Base-by-base conservation (phyloP, 257 asterid genomes). In the Solanum infundibuliforme region DNA sequence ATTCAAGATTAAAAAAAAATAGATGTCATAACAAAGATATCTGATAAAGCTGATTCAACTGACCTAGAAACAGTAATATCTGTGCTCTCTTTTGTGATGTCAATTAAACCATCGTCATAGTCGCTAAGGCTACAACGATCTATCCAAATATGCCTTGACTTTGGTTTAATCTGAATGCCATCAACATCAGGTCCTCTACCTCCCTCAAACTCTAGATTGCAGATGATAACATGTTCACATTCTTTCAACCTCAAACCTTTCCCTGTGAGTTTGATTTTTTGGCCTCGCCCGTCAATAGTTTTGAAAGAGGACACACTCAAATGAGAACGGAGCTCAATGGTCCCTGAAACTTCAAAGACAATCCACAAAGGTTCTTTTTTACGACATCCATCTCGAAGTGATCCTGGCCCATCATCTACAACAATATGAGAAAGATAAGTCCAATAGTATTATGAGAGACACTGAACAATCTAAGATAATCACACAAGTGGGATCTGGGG, bases 221-320 rank as follows among this genome's bases (percentile, higher is more conserved):
- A 95, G 60, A 96, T 91, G 60, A 96, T 95, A 32, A 96, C 98
- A 43, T 97, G 96, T 75, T 94, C 96, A 34, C 98, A 94, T 79
- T 97, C 98, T 58, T 95, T 95, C 92, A 97, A 81, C 92, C 98
- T 93, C 75, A 97, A 81, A 6, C 98, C 99, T 88, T 95, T 92
- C 14, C 97, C 98, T 0, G 95, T 89, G 89, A 96, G 88, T 84
- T 90, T 94, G 25, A 96, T 88, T 89, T 89, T 89, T 58, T 92
- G 98, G 34, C 99, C 99, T 75, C 99, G 97, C 10, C 98, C 99
- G 79, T 96, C 99, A 66, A 96, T 92, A 84, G 99, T 96, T 90
- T 96, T 96, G 65, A 89, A 88, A 41, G 98, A 96, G 4, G 98
- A 92, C 52, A 96, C 94, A 23, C 41, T 94, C 87, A 96, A 68